Evolutionary conservation across 371 early-diverging fungal species (phyloP), one percentile per base, ranked within the genome.

Genomic region (Batkoa obscura): DNA sequence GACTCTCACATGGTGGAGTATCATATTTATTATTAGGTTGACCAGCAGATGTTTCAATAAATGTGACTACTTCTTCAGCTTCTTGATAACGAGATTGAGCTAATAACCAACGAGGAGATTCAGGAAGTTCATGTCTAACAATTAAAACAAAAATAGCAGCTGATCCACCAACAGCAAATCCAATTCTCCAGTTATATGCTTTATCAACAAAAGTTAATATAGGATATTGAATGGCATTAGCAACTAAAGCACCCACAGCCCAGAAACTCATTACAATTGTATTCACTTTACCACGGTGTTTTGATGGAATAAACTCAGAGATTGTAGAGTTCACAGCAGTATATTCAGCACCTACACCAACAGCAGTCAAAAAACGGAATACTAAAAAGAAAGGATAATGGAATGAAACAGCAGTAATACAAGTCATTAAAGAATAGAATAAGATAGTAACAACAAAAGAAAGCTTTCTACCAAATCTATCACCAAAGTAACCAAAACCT

Each of bases 311-410:
- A 33, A 59, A 59, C 43, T 59, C 59, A 31, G 56, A n/a, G 17
- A 47, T 47, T n/a, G 55, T 54, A 15, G 56, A 45, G 23, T 56
- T 56, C 33, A 56, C 59, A 10, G 59, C 59, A 13, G 51, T 50
- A 54, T 59, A 59, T 31, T 59, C 59, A 23, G 59, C 59, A 37
- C 54, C 59, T 8, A 59, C 59, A 32, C 59, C 59, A 31, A 59
- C 39, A 37, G 59, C 59, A 3, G 59, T 59, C 33, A 59, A 45
- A 34, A 50, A 50, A 2, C 59, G 59, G 41, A 59, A 59, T 42
- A 54, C 54, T 12, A 59, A 39, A 43, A 59, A 59, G 10, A 59
- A 30, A 10, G 34, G 31, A 35, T 43, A 59, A 36, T 59, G 30
- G 4, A 39, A 37, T 31, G 59, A 59, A 17, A n/a, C 35, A 30